A percentile compares a stretch with the other conserved stretches of the same genome.
Evolutionary conservation across 495 filamentous ascomycete genomes (phyloP).

Genomic region (Xylaria longipes): DNA sequence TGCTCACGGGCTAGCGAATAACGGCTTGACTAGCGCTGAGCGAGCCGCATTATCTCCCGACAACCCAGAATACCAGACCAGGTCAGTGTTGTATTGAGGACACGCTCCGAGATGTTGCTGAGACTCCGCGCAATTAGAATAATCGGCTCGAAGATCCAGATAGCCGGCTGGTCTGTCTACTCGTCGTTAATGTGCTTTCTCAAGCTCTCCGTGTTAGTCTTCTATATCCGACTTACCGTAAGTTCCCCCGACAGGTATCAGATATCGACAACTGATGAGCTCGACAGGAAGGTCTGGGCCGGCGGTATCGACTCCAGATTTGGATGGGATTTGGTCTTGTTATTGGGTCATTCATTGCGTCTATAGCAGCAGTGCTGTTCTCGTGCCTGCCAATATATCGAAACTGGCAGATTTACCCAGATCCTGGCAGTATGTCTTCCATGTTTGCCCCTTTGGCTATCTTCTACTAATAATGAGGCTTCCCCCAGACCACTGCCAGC

Average conservation of each 20-base stretch:
- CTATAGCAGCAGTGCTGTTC: constrained; percentile 59
- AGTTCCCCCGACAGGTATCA: neutral
- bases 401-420: constrained; percentile 63
- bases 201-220: constrained; percentile 64
- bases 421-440: constrained; percentile 56
- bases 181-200: constrained; percentile 62
- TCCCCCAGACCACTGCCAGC: constrained; percentile 54
- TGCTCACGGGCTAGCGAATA: constrained; percentile 65
- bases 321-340: constrained; percentile 60
- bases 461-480: neutral
- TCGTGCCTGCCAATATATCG: constrained; percentile 58
- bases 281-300: constrained; percentile 47
- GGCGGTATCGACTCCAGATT: constrained; percentile 55
- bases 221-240: constrained; percentile 66
- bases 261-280: constrained; percentile 5
- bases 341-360: constrained; percentile 55
- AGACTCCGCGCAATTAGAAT: neutral
- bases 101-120: neutral
- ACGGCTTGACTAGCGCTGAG: constrained; percentile 61
- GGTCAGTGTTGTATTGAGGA: constrained; percentile 30
- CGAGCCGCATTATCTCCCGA: constrained; percentile 51
- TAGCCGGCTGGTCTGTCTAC: constrained; percentile 66
- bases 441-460: neutral
- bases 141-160: constrained; percentile 64
- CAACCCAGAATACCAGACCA: constrained; percentile 56